These are phyloP conservation scores for Vachellia collinsii DNA, from an alignment of 306 rosid species.

Conservation along the genomic window DNA sequence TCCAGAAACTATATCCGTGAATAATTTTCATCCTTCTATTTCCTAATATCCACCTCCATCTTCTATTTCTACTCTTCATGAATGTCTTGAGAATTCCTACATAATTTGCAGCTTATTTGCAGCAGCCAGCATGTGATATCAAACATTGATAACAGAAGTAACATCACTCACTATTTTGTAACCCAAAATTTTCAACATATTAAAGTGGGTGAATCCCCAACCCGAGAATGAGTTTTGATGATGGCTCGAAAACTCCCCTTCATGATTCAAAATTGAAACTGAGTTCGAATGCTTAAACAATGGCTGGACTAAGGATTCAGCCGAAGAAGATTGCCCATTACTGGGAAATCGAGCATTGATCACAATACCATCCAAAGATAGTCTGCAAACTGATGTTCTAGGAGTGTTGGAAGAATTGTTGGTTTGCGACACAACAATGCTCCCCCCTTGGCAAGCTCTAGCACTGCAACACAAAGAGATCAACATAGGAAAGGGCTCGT, in stretches of 20 bases:
- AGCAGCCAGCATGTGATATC: slow-evolving; percentile 4
- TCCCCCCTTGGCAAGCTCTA: slow-evolving; percentile 34
- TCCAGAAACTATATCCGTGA: slow-evolving; percentile 12
- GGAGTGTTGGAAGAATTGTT: slow-evolving; percentile 42
- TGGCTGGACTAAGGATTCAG: slow-evolving; percentile 2
- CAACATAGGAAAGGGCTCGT: not conserved
- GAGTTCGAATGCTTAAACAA: slow-evolving; percentile 54
- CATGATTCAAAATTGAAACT: slow-evolving; percentile 52
- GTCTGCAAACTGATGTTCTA: slow-evolving; percentile 50
- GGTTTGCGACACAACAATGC: slow-evolving; percentile 11
- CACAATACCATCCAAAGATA: slow-evolving; percentile 58
- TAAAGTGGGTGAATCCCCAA: slow-evolving; percentile 48
- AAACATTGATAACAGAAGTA: slow-evolving; percentile 21
- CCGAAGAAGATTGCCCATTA: slow-evolving; percentile 48
- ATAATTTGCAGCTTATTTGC: not conserved
- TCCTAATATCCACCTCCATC: not conserved
- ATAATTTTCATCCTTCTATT: not conserved
- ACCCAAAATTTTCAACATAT: slow-evolving; percentile 62
- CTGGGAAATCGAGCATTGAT: slow-evolving; percentile 59
- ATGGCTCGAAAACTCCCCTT: slow-evolving; percentile 60
- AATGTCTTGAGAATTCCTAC: not conserved
- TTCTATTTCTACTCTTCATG: not conserved
- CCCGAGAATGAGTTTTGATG: slow-evolving; percentile 67
- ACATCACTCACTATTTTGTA: slow-evolving; percentile 72
- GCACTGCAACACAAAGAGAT: not conserved